Evolutionary conservation across 331 rosid species (phyloP).

Genomic region (Cucumis variabilis): DNA sequence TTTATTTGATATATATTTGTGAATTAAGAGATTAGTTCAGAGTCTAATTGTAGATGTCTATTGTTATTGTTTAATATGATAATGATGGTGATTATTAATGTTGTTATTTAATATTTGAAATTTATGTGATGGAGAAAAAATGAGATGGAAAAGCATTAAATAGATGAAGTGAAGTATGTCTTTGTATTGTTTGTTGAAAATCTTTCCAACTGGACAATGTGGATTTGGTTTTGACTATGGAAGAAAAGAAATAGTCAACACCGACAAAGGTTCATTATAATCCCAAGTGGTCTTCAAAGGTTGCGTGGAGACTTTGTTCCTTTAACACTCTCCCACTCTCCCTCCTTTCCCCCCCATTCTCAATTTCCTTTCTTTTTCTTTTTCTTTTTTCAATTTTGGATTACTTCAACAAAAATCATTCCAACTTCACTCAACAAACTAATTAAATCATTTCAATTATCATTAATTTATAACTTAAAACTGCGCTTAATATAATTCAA

Average conservation of each 20-base stretch:
- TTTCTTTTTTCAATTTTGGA: no score
- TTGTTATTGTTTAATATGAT: neutral
- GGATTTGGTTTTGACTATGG: constrained; percentile 27
- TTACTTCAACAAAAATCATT: no score
- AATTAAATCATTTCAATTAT: no score
- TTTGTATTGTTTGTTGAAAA: neutral
- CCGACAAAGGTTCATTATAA: constrained; percentile 22
- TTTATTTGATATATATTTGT: no score
- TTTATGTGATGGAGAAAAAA: neutral
- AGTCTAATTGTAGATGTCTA: neutral
- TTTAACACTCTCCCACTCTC: neutral
- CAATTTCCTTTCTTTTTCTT: no score
- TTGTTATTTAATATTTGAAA: neutral
- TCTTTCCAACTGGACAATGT: constrained; percentile 14
- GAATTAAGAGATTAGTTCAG: neutral
- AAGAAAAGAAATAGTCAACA: neutral
- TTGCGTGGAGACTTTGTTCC: constrained; percentile 13
- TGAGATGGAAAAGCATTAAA: neutral
- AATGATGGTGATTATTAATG: neutral
- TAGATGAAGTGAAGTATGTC: neutral
- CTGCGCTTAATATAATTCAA: no score
- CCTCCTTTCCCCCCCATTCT: neutral
- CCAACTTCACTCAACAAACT: no score
- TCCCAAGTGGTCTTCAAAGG: neutral
- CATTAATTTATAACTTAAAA: no score